A percentile compares a stretch with the other conserved stretches of the same genome.
Conservation (phyloP, 2,329 filamentous ascomycete species). For the Arthrobotrys megalospora region DNA sequence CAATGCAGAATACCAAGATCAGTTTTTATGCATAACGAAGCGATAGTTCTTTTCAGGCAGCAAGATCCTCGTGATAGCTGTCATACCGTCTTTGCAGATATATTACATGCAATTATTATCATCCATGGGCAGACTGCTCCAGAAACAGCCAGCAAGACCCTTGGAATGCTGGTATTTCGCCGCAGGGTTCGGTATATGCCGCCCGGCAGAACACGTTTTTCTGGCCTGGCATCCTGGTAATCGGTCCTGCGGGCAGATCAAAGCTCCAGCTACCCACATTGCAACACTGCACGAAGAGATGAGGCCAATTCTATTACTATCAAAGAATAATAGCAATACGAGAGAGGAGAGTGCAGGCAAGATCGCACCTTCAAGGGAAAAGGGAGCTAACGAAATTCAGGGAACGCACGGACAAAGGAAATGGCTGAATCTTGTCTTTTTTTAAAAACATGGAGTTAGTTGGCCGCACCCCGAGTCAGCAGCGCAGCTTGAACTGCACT, state of each 20-base stretch:
- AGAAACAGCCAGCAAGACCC: slow-evolving; percentile 37
- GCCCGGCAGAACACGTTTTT: slow-evolving; percentile 54
- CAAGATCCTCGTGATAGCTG: slow-evolving; percentile 43
- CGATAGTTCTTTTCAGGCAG: slow-evolving; percentile 45
- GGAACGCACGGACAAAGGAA: slow-evolving; percentile 39
- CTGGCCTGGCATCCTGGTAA: slow-evolving; percentile 33
- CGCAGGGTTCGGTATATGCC: slow-evolving; percentile 55
- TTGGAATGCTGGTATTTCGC: slow-evolving; percentile 28
- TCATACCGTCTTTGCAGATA: slow-evolving; percentile 37
- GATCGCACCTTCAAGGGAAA: slow-evolving; percentile 6
- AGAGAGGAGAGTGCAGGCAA: slow-evolving; percentile 10
- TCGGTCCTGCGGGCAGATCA: slow-evolving; percentile 42
- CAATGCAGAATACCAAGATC: slow-evolving; percentile 21
- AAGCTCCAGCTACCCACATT: slow-evolving; percentile 30
- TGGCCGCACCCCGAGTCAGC: slow-evolving; percentile 36
- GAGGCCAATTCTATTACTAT: slow-evolving; percentile 4
- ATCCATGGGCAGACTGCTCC: slow-evolving; percentile 32
- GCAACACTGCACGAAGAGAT: slow-evolving; percentile 19
- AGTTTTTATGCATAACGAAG: slow-evolving; percentile 36
- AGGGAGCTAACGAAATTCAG: slow-evolving; percentile 18
- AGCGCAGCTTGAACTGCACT: slow-evolving; percentile 24
- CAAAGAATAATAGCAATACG: slow-evolving; percentile 12
- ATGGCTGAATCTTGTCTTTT: slow-evolving; percentile 32
- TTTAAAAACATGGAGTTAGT: slow-evolving; percentile 18
- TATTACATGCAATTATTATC: slow-evolving; percentile 41